Evolutionary conservation across 176 grass and related monocot species (phyloP).

Genomic region (Paspalum notatum): DNA sequence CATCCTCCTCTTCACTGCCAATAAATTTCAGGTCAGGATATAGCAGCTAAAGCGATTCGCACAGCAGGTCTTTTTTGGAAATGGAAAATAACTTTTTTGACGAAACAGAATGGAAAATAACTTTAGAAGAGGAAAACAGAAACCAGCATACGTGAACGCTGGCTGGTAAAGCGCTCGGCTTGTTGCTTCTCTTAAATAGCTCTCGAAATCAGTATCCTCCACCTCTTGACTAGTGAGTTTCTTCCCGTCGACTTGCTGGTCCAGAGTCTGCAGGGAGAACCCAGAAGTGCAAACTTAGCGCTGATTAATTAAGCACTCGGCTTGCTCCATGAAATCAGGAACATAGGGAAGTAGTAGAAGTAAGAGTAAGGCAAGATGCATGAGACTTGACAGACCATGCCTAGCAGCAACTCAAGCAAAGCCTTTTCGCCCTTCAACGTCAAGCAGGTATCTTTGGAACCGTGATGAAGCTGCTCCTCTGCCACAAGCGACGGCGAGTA

Average conservation of each 20-base stretch:
- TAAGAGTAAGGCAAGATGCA: neutral
- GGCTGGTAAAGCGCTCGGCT: slow-evolving; percentile 45
- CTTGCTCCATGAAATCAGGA: neutral
- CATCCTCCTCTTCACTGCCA: slow-evolving; percentile 39
- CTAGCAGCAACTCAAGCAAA: slow-evolving; percentile 52
- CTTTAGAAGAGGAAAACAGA: neutral
- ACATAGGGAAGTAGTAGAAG: no score
- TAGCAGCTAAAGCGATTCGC: neutral
- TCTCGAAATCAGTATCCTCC: slow-evolving; percentile 52
- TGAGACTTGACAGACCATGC: neutral
- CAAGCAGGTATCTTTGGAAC: slow-evolving; percentile 25
- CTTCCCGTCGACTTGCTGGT: slow-evolving; percentile 28
- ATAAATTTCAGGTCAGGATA: slow-evolving; percentile 13
- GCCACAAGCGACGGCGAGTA: slow-evolving; percentile 56
- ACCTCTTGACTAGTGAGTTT: slow-evolving; percentile 26
- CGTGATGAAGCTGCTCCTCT: slow-evolving; percentile 40
- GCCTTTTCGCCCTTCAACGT: slow-evolving; percentile 58
- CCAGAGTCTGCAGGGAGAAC: slow-evolving; percentile 41
- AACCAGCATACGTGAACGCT: slow-evolving; percentile 35
- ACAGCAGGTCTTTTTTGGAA: neutral
- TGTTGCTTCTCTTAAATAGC: slow-evolving; percentile 52
- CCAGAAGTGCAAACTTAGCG: neutral
- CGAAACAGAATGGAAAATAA: slow-evolving; percentile 9
- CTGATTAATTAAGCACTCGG: neutral
- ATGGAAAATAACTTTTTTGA: slow-evolving; percentile 4